These are phyloP conservation scores for Leptomonas pyrrhocoris DNA, from an alignment of 208 protist species.

Conservation along the genomic window DNA sequence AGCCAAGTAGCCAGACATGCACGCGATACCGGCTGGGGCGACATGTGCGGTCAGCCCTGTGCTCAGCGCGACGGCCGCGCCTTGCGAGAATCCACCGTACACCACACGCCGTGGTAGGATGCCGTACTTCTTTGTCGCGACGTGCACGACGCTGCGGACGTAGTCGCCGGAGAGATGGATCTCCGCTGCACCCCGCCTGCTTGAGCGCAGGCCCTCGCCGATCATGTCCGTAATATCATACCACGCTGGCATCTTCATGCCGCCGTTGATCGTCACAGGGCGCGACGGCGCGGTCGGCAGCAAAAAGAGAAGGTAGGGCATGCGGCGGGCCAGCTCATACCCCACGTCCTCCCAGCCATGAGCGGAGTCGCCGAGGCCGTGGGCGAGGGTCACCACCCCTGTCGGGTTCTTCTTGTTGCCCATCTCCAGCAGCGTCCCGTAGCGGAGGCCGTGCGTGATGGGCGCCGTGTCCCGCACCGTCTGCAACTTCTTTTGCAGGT, in stretches of 20 bases:
- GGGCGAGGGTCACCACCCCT: conserved; percentile 88
- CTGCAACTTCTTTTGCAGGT: conserved; percentile 68
- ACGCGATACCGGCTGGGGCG: conserved; percentile 70
- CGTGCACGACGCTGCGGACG: conserved; percentile 66
- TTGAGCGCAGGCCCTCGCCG: conserved; percentile 25
- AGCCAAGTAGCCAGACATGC: conserved; percentile 84
- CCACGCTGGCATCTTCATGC: conserved; percentile 89
- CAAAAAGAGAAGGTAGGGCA: conserved; percentile 91
- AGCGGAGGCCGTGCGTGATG: conserved; percentile 58
- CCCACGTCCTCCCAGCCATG: conserved; percentile 88
- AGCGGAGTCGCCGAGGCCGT: conserved; percentile 91
- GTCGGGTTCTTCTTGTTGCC: conserved; percentile 73
- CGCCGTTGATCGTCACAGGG: conserved; percentile 90
- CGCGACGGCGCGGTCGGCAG: conserved; percentile 86
- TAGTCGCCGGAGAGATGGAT: conserved; percentile 73
- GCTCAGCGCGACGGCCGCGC: conserved; percentile 80
- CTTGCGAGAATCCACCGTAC: conserved; percentile 93
- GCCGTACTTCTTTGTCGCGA: conserved; percentile 47
- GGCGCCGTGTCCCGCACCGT: conserved; percentile 41
- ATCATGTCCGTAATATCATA: conserved; percentile 85
- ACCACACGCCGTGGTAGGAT: conserved; percentile 81
- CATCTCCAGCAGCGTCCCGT: conserved; percentile 70
- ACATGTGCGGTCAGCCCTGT: conserved; percentile 60
- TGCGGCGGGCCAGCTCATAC: conserved; percentile 49
- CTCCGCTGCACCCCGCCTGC: conserved; percentile 47